Evolutionary conservation across 257 asterid genomes (phyloP).

Genomic region (Cordia subcordata): DNA sequence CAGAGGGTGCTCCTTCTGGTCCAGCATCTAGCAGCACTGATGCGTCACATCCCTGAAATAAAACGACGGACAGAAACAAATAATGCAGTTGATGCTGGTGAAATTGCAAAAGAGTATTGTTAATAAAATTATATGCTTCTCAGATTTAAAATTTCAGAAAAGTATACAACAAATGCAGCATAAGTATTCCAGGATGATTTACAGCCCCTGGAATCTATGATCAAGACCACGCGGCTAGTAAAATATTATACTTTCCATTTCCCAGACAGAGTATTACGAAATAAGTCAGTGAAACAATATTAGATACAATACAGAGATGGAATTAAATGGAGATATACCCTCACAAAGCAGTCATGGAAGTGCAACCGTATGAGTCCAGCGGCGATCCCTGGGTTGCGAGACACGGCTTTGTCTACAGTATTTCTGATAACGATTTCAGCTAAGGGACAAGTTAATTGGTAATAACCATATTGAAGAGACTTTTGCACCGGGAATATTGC

Average conservation of each 20-base stretch:
- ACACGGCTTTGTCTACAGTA: conserved; percentile 32
- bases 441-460: conserved; percentile 34
- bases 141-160: no score
- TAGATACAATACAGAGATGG: no score
- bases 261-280: no score
- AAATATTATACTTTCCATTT: no score
- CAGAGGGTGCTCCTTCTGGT: conserved; percentile 28
- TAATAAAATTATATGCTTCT: no score
- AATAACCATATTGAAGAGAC: conserved; percentile 25
- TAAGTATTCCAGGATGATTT: no score
- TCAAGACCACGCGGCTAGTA: no score
- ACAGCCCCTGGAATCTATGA: no score
- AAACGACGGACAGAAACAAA: not conserved
- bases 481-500: no score
- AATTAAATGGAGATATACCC: conserved; percentile 41
- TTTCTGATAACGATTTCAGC: conserved; percentile 49
- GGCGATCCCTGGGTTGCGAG: conserved; percentile 47
- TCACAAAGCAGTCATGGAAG: conserved; percentile 72
- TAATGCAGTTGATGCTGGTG: not conserved
- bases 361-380: conserved; percentile 68
- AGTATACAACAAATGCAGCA: no score
- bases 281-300: no score
- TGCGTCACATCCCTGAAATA: conserved; percentile 53
- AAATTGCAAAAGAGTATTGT: no score
- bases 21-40: conserved; percentile 43